These are phyloP conservation scores for Beta macrorhiza DNA, from an alignment of 179 eudicot genomes.

Conservation along the genomic window DNA sequence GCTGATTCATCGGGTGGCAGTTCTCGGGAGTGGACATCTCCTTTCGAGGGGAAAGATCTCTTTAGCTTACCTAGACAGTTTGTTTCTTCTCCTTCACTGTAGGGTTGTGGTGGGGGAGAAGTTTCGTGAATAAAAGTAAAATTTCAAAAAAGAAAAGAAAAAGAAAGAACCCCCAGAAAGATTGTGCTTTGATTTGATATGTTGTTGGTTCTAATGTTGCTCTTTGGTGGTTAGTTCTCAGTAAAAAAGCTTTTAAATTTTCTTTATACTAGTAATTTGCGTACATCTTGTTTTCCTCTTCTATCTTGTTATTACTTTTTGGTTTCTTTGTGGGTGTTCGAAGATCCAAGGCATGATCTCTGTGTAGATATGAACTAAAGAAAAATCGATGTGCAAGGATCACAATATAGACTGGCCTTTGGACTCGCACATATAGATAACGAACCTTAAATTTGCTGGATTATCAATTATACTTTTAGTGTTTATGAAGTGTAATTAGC, in stretches of 20 bases:
- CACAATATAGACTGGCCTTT: too few species aligned
- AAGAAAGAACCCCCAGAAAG: conserved; percentile 26
- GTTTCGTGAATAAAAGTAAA: conserved; percentile 30
- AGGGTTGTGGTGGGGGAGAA: conserved; percentile 36
- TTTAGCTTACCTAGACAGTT: conserved; percentile 85
- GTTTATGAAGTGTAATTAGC: too few species aligned
- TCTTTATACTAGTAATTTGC: background rate
- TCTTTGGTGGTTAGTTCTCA: conserved; percentile 33
- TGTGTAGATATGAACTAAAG: background rate
- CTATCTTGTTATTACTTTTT: background rate
- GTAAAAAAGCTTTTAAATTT: conserved; percentile 26
- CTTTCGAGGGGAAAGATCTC: conserved; percentile 84
- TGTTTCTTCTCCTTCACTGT: conserved; percentile 89
- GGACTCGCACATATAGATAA: too few species aligned
- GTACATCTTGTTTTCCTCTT: background rate
- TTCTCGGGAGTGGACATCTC: conserved; percentile 88
- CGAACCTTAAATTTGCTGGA: too few species aligned
- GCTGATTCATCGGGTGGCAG: conserved; percentile 27
- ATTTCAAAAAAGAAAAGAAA: conserved; percentile 2
- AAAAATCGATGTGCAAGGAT: background rate
- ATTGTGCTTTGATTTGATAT: conserved; percentile 51
- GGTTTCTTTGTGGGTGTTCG: background rate
- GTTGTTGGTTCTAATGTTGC: conserved; percentile 43
- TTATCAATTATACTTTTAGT: too few species aligned
- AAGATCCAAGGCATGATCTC: background rate